Conservation (phyloP, 495 filamentous ascomycete species). For the Podospora pseudoanserina region DNA sequence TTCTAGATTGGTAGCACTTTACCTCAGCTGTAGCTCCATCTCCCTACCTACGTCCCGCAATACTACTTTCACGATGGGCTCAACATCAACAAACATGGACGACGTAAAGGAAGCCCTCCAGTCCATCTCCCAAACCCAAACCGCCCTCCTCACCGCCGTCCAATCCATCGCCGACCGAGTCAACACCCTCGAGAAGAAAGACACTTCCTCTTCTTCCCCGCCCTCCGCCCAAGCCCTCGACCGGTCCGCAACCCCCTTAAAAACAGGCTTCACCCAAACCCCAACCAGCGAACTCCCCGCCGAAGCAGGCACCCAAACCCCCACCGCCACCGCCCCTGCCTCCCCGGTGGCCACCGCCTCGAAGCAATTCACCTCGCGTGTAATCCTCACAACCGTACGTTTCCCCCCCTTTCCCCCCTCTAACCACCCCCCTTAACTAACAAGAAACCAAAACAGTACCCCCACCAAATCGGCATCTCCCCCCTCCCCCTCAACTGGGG, state of each 20-base stretch:
- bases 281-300: slow-evolving; percentile 29
- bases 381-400: slow-evolving; percentile 58
- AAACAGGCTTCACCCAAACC: slow-evolving; percentile 21
- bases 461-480: slow-evolving; percentile 88
- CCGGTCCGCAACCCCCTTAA: slow-evolving; percentile 24
- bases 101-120: slow-evolving; percentile 52
- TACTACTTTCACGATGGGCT: slow-evolving; percentile 2
- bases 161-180: slow-evolving; percentile 61
- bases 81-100: slow-evolving; percentile 34
- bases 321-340: slow-evolving; percentile 15
- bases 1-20: not conserved
- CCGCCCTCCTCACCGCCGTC: slow-evolving; percentile 56
- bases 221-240: not conserved
- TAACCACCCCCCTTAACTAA: no score
- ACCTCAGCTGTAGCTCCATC: not conserved
- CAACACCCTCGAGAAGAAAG: slow-evolving; percentile 25
- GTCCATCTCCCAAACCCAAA: slow-evolving; percentile 54
- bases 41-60: not conserved
- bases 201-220: not conserved
- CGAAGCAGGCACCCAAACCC: slow-evolving; percentile 32
- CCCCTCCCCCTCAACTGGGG: slow-evolving; percentile 90
- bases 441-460: slow-evolving; percentile 49
- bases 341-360: slow-evolving; percentile 17
- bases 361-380: slow-evolving; percentile 30
- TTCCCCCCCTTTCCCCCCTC: no score